A percentile compares a stretch with the other conserved stretches of the same genome.
phyloP scores from a whole-genome alignment of 257 asterid genomes.

The Eustoma russellianum region DNA sequence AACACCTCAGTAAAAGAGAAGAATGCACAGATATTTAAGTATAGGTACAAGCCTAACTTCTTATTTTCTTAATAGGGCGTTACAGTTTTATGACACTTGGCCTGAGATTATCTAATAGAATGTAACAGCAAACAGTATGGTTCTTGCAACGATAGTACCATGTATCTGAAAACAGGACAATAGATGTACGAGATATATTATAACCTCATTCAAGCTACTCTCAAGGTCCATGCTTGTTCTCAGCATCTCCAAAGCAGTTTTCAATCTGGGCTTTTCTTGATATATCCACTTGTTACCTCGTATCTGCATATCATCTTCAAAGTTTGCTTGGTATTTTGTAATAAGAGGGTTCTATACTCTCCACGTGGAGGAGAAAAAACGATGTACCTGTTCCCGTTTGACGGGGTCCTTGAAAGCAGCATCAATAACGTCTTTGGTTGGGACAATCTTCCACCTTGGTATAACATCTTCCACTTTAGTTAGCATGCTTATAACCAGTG shows the following conservation, averaged over 20 bases:
- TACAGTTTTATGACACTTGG: no score
- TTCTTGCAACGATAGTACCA: no score
- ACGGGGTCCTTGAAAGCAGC: conserved; percentile 78
- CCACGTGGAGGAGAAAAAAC: not conserved
- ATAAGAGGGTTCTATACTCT: no score
- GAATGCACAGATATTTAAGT: no score
- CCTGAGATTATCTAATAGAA: no score
- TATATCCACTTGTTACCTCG: conserved; percentile 72
- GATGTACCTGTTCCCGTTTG: conserved; percentile 66
- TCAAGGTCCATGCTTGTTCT: conserved; percentile 93
- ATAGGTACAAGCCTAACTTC: no score
- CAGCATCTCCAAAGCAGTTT: conserved; percentile 93
- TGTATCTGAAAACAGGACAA: no score
- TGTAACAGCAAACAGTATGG: no score
- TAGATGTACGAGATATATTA: no score
- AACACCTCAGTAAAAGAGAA: not conserved
- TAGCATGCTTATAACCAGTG: conserved; percentile 55
- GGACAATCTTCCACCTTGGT: conserved; percentile 96
- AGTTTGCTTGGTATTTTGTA: no score
- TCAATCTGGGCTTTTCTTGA: conserved; percentile 78
- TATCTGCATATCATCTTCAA: conserved; percentile 30
- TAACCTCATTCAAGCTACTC: conserved; percentile 70
- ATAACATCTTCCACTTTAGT: conserved; percentile 67
- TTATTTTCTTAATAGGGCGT: no score
- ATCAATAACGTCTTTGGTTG: conserved; percentile 71